Evolutionary conservation across 176 grass and related monocot genomes (phyloP).

Genomic region (Aechmea fasciata): DNA sequence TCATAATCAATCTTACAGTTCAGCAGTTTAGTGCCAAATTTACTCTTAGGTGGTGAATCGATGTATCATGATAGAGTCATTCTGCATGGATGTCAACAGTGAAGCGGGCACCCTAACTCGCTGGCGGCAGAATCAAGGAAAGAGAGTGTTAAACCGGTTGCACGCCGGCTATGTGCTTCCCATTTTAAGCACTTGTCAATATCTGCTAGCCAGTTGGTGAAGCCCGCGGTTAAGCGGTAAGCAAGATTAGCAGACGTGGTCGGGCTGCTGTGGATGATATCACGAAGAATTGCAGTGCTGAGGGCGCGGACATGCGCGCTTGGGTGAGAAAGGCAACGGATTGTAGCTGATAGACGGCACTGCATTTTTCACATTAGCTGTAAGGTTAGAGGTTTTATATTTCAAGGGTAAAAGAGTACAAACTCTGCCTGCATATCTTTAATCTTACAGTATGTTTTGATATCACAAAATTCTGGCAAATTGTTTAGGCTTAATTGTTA

Average conservation of each 20-base stretch:
- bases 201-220: conserved; percentile 69
- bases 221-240: conserved; percentile 41
- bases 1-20: conserved; percentile 38
- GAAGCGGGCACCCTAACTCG: conserved; percentile 67
- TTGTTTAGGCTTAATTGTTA: too few species aligned
- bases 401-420: too few species aligned
- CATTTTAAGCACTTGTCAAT: conserved; percentile 78
- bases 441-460: too few species aligned
- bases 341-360: conserved; percentile 87
- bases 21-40: conserved; percentile 30
- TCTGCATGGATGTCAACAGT: conserved; percentile 31
- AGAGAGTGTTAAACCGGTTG: conserved; percentile 65
- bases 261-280: conserved; percentile 58
- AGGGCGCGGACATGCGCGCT: conserved; percentile 90
- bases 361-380: conserved; percentile 34
- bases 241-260: conserved; percentile 24
- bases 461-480: too few species aligned
- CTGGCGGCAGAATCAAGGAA: conserved; percentile 56
- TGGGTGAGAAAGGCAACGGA: conserved; percentile 89
- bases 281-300: conserved; percentile 77
- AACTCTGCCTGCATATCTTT: too few species aligned
- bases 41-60: background rate
- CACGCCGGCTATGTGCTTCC: conserved; percentile 77
- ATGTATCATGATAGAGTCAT: conserved; percentile 4
- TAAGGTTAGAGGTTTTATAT: too few species aligned